A percentile compares a stretch with the other conserved stretches of the same genome.
These are phyloP conservation scores for Bacidia gigantensis DNA, from an alignment of 495 filamentous ascomycete genomes.

Conservation along the genomic window DNA sequence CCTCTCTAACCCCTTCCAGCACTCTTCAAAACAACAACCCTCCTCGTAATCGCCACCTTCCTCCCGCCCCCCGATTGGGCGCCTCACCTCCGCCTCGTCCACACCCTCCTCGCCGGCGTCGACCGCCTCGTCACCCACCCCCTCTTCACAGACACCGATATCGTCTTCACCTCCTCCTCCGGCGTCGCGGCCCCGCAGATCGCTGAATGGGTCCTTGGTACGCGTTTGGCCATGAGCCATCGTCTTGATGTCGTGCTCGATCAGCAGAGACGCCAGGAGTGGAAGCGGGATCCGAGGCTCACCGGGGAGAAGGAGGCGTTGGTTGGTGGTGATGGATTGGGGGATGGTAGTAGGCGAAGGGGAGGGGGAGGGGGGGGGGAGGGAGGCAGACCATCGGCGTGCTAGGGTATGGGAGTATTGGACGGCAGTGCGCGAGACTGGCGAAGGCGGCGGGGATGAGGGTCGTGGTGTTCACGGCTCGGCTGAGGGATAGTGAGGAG, in stretches of 20 bases:
- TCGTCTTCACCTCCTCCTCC: conserved; percentile 56
- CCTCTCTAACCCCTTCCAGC: background rate
- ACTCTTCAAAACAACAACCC: conserved; percentile 23
- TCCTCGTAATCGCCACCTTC: conserved; percentile 45
- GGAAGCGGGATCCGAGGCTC: conserved; percentile 16
- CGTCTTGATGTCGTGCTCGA: conserved; percentile 35
- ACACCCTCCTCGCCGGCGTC: conserved; percentile 60
- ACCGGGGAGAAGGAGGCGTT: background rate
- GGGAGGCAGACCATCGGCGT: conserved; percentile 52
- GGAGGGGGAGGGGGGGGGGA: conserved; percentile 30
- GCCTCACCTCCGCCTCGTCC: conserved; percentile 49
- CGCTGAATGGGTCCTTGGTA: conserved; percentile 58
- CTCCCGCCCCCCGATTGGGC: conserved; percentile 29
- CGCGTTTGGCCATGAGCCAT: conserved; percentile 41
- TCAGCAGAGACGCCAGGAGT: conserved; percentile 30
- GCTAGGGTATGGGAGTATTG: conserved; percentile 76
- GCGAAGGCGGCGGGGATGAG: conserved; percentile 63
- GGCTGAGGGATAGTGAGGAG: conserved; percentile 29
- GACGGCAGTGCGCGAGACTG: conserved; percentile 58
- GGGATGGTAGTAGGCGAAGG: background rate
- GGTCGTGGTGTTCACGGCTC: conserved; percentile 67
- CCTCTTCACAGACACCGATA: conserved; percentile 47
- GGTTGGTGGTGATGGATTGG: too few relatives aligned
- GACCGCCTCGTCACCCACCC: conserved; percentile 52
- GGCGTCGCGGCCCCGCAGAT: conserved; percentile 79